These are phyloP conservation scores for Priceomyces medius DNA, from an alignment of 805 yeast genomes.

Conservation along the genomic window DNA sequence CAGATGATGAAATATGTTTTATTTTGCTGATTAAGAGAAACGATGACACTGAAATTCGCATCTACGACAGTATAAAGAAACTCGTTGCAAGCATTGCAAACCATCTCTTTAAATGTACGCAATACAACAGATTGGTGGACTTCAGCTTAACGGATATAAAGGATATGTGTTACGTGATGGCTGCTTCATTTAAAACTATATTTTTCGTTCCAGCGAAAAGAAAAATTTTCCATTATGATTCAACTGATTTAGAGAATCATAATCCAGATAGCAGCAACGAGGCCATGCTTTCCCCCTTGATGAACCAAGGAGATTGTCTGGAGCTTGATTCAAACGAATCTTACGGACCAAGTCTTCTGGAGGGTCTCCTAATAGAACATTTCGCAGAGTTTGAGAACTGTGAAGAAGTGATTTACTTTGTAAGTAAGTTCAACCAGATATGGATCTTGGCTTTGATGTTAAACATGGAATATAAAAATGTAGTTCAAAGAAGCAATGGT, in stretches of 20 bases:
- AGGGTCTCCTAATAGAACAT: background rate
- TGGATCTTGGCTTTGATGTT: conserved; percentile 26
- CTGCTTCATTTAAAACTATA: conserved; percentile 19
- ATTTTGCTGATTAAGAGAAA: conserved; percentile 10
- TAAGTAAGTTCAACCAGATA: conserved; percentile 26
- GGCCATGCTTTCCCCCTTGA: background rate
- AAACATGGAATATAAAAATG: conserved; percentile 12
- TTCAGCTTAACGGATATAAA: conserved; percentile 27
- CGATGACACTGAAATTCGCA: background rate
- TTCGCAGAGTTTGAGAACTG: background rate
- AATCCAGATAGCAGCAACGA: background rate
- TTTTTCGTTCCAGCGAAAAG: conserved; percentile 23
- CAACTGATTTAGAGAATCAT: background rate
- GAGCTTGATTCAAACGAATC: background rate
- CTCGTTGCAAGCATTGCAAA: conserved; percentile 1
- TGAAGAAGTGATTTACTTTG: conserved; percentile 11
- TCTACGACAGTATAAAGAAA: conserved; percentile 8
- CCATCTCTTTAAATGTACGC: background rate
- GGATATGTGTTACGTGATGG: conserved; percentile 23
- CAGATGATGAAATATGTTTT: conserved; percentile 11
- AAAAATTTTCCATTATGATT: background rate
- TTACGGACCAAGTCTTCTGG: background rate
- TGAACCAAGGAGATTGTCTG: background rate
- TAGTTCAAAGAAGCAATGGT: background rate
- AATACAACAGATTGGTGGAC: conserved; percentile 9